Conservation (phyloP, 805 yeast genomes). For the Hanseniaspora jakobsenii region DNA sequence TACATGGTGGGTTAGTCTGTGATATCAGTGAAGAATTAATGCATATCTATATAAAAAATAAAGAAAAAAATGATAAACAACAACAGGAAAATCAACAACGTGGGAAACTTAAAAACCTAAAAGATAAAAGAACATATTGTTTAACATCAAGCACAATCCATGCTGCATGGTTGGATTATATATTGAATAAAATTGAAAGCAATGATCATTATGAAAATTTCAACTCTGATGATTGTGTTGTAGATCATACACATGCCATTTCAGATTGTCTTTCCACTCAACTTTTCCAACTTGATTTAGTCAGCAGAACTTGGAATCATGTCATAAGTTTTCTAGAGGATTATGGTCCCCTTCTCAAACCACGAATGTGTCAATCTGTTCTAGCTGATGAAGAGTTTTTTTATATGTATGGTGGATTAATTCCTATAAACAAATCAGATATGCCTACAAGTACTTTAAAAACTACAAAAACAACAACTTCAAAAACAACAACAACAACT, state of each 20-base stretch:
- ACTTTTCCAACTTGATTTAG: slow-evolving; percentile 45
- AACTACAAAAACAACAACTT: background rate
- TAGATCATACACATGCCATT: slow-evolving; percentile 7
- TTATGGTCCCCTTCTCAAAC: slow-evolving; percentile 30
- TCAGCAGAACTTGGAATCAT: slow-evolving; percentile 47
- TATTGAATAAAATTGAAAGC: slow-evolving; percentile 7
- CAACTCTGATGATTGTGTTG: slow-evolving; percentile 1
- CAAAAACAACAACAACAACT: background rate
- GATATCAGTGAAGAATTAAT: slow-evolving; percentile 31
- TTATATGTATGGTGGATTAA: slow-evolving; percentile 56
- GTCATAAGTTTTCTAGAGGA: slow-evolving; percentile 24
- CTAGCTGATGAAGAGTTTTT: slow-evolving; percentile 38
- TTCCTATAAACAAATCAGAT: slow-evolving; percentile 28
- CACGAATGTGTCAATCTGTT: slow-evolving; percentile 50
- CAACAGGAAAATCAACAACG: background rate
- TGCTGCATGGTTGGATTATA: slow-evolving; percentile 12
- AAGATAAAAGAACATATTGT: background rate
- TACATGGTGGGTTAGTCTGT: slow-evolving; percentile 52
- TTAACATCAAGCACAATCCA: slow-evolving; percentile 13
- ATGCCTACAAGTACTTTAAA: background rate
- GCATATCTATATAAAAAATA: slow-evolving; percentile 18
- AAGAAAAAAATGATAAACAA: slow-evolving; percentile 17
- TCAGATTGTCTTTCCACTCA: slow-evolving; percentile 47
- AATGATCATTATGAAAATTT: background rate
- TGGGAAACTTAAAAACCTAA: too few species aligned